Conservation (phyloP, 352 stramenopile species). For the Phytophthora fragariae region DNA sequence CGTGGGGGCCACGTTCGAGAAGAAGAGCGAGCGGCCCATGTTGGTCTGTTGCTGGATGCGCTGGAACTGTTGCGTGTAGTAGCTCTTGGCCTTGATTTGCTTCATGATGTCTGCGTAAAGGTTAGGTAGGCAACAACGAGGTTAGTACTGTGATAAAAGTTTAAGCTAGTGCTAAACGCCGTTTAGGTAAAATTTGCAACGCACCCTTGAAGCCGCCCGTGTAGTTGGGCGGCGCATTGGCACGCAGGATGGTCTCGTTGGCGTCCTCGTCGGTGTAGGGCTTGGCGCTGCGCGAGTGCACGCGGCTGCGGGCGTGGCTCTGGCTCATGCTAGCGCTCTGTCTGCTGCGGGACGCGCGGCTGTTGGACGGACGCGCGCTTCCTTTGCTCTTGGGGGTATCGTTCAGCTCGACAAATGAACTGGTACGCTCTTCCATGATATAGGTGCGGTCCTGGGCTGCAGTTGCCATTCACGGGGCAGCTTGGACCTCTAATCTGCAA, state of each 20-base stretch:
- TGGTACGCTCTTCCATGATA: constrained; percentile 64
- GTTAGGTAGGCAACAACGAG: not conserved
- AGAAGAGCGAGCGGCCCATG: constrained; percentile 70
- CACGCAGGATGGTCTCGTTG: constrained; percentile 70
- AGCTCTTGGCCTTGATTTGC: constrained; percentile 80
- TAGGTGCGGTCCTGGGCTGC: constrained; percentile 21
- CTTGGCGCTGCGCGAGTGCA: constrained; percentile 36
- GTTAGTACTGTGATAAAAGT: not conserved
- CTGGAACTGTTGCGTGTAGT: constrained; percentile 83
- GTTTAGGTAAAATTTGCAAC: not conserved
- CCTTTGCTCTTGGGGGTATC: constrained; percentile 28
- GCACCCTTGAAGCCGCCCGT: constrained; percentile 61
- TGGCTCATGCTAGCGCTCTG: constrained; percentile 43
- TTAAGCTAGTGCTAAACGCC: not conserved
- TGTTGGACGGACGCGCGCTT: constrained; percentile 6
- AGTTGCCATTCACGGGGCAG: constrained; percentile 31
- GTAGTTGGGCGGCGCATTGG: constrained; percentile 76
- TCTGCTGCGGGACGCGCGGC: constrained; percentile 31
- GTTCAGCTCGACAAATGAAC: constrained; percentile 62
- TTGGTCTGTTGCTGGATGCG: constrained; percentile 80
- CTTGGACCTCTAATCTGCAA: constrained; percentile 4
- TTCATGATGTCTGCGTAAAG: constrained; percentile 73
- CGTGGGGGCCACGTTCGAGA: constrained; percentile 61
- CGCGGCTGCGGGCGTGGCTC: constrained; percentile 33
- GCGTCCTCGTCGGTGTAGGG: constrained; percentile 67